Evolutionary conservation across 1,284 basidiomycete species (phyloP), one percentile per base, ranked within the genome.

Genomic region (Porogramme epimiltina): DNA sequence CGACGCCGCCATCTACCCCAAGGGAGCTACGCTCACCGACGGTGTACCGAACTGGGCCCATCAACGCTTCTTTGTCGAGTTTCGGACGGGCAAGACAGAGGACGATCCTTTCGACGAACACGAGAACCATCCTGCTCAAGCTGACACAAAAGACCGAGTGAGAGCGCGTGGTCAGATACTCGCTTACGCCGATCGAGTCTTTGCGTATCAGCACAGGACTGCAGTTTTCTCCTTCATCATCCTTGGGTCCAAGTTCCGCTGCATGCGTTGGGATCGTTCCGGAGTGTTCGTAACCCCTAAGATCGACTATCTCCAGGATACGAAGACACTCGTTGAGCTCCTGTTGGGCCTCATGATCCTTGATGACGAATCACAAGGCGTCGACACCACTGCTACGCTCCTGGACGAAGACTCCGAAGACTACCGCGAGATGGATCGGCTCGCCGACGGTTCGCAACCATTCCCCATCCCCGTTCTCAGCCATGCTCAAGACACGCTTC

Each of bases 51-150:
- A 41, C 49, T 45, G 43, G 49, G 13, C 16, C 3, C 26, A 45
- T 34, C 49, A 45, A 24, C 19, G 37, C 8, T 20, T 40, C 0
- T 38, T 44, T 22, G 16, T 26, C 18, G 37, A 45, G 20, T 50
- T 45, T 28, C 40, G 19, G 26, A 16, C 5, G 6, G 26, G 19
- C 11, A 28, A 25, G 8, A 24, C 26, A 8, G 18, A 45, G 20
- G 18, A 40, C 37, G 49, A 50, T 26, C 49, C 43, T 1, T 50
- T 45, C 37, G 37, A 45, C 10, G 45, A 40, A 25, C 18, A 13
- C 1, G n/a, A 18, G 6, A n/a, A n/a, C 15, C 25, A 5, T 31
- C 6, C 8, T 16, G 16, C 34, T 18, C 5, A 13, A 4, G 5
- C 34, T 6, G 13, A 13, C 34, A 25, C 42, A 16, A 19, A 36